Percentiles rank a stretch among this genome's conserved stretches.
Conservation (phyloP, 164 flowering plant species). For the Macadamia integrifolia region DNA sequence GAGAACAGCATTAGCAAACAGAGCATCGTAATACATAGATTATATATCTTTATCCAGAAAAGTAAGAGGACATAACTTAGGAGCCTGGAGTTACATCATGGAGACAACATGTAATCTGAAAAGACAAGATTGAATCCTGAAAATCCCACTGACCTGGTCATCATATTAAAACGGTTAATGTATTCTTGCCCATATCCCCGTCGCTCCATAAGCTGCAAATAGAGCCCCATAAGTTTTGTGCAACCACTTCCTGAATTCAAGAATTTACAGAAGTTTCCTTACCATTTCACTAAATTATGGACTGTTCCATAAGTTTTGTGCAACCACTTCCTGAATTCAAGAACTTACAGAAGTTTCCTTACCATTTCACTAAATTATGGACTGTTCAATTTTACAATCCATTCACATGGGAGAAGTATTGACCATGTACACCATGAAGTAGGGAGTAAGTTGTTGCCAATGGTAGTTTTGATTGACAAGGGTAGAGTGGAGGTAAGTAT, state of each 20-base stretch:
- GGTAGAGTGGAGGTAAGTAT: no score
- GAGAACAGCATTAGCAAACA: slow-evolving; percentile 1
- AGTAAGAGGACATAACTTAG: background rate
- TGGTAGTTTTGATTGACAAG: no score
- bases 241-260: background rate
- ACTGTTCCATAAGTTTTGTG: slow-evolving; percentile 6
- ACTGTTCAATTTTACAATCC: slow-evolving; percentile 2
- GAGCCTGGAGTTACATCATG: background rate
- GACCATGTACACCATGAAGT: no score
- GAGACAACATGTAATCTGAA: background rate
- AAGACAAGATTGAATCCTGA: background rate
- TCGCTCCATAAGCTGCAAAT: slow-evolving; percentile 88
- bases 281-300: background rate
- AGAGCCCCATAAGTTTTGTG: slow-evolving; percentile 5
- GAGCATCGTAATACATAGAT: no score
- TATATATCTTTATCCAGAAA: no score
- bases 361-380: background rate
- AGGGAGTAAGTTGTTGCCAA: no score
- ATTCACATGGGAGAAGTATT: no score
- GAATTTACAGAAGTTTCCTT: background rate
- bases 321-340: background rate
- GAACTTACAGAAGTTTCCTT: background rate
- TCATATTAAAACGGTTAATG: slow-evolving; percentile 88
- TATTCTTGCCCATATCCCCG: slow-evolving; percentile 96
- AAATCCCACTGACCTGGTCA: slow-evolving; percentile 68